phyloP scores from a whole-genome alignment of 1,284 basidiomycete species.

The Heterobasidion occidentale region DNA sequence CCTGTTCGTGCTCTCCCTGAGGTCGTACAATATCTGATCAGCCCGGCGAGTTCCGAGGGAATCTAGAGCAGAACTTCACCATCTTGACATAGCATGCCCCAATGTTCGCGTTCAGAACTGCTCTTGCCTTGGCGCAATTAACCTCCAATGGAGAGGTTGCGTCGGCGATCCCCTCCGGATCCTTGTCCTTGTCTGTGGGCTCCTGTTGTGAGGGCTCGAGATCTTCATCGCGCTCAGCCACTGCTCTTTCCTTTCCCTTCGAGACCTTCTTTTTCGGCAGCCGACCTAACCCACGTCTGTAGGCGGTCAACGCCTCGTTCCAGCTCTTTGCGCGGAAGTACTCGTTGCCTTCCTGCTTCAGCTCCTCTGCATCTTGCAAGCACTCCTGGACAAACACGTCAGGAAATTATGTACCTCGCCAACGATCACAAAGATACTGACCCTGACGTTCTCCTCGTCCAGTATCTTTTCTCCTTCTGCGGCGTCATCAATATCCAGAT shows the following conservation, averaged over 20 bases:
- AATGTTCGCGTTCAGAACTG: slow-evolving; percentile 72
- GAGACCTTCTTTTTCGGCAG: slow-evolving; percentile 40
- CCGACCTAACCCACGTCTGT: slow-evolving; percentile 48
- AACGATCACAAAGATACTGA: neutral
- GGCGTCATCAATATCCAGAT: neutral
- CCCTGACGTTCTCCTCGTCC: slow-evolving; percentile 10
- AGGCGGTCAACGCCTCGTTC: slow-evolving; percentile 58
- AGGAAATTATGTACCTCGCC: neutral
- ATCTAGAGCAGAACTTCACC: slow-evolving; percentile 31
- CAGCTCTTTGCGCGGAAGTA: slow-evolving; percentile 45
- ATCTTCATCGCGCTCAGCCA: slow-evolving; percentile 18
- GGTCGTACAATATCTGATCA: neutral
- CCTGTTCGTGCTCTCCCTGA: slow-evolving; percentile 70
- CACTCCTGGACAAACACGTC: slow-evolving; percentile 24
- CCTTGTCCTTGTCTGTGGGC: slow-evolving; percentile 3
- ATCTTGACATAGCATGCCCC: slow-evolving; percentile 74
- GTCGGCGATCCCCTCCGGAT: slow-evolving; percentile 9
- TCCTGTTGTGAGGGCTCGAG: neutral
- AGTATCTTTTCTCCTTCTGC: neutral
- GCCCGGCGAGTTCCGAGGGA: neutral
- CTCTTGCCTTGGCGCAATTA: slow-evolving; percentile 48
- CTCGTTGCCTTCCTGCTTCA: slow-evolving; percentile 55
- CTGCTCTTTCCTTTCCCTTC: slow-evolving; percentile 25
- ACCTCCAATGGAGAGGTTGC: slow-evolving; percentile 26
- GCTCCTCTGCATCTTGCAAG: slow-evolving; percentile 43